Percentiles rank a stretch among this genome's conserved stretches.
These are phyloP conservation scores for Stropharia rugosoannulata DNA, from an alignment of 768 basidiomycete genomes.

Conservation along the genomic window DNA sequence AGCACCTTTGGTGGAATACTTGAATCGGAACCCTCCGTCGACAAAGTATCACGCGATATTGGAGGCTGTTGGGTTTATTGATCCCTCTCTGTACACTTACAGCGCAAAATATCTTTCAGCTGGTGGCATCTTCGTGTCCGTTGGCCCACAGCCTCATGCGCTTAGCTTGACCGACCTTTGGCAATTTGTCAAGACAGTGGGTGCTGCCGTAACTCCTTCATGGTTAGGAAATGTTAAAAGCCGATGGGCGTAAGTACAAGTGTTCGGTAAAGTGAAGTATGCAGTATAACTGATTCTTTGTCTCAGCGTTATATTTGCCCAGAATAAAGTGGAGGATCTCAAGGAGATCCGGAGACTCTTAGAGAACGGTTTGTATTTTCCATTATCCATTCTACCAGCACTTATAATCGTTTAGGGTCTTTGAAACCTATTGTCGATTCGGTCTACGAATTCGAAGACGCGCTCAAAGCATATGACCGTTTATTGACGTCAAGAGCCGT, in stretches of 20 bases:
- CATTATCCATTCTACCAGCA: background rate
- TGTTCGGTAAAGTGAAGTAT: background rate
- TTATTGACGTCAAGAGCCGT: conserved; percentile 53
- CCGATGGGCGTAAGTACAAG: conserved; percentile 40
- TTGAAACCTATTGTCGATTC: conserved; percentile 61
- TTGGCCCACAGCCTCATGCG: conserved; percentile 44
- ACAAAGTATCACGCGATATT: conserved; percentile 57
- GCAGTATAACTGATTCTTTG: background rate
- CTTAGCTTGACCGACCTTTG: conserved; percentile 28
- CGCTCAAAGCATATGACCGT: conserved; percentile 58
- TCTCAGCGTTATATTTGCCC: conserved; percentile 29
- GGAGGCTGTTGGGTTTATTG: conserved; percentile 54
- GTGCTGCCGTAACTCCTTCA: conserved; percentile 37
- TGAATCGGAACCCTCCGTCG: conserved; percentile 42
- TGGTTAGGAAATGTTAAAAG: conserved; percentile 55
- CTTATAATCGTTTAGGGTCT: conserved; percentile 32
- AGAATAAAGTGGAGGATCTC: conserved; percentile 32
- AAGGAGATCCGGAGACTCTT: conserved; percentile 35
- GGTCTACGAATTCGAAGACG: conserved; percentile 54
- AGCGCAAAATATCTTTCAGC: conserved; percentile 55
- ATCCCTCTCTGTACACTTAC: conserved; percentile 47
- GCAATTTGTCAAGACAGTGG: conserved; percentile 29
- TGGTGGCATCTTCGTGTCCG: conserved; percentile 51
- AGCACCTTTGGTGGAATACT: conserved; percentile 44
- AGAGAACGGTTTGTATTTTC: conserved; percentile 36